Evolutionary conservation across 2,329 filamentous ascomycete species (phyloP).

Genomic region (Penicillium sp.): DNA sequence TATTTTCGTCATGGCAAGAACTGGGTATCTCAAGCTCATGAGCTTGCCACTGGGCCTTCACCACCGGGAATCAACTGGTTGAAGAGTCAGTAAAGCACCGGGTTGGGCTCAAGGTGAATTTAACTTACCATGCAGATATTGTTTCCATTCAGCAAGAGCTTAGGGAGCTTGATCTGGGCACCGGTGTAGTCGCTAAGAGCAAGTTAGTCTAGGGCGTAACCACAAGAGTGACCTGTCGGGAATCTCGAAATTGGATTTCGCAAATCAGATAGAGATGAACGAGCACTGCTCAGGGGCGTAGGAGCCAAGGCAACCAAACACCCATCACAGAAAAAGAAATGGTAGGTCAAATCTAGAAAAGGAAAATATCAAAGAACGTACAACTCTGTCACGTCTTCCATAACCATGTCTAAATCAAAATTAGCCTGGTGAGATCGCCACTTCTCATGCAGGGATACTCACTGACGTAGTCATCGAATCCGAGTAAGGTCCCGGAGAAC

Average conservation of each 20-base stretch:
- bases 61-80: slow-evolving; percentile 66
- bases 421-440: slow-evolving; percentile 10
- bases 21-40: slow-evolving; percentile 13
- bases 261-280: background rate
- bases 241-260: background rate
- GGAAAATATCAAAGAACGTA: slow-evolving; percentile 39
- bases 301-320: background rate
- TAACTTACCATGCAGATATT: slow-evolving; percentile 92
- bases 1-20: slow-evolving; percentile 13
- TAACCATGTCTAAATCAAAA: slow-evolving; percentile 70
- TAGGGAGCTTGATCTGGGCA: slow-evolving; percentile 76
- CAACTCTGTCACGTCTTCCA: slow-evolving; percentile 97
- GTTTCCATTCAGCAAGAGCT: slow-evolving; percentile 94
- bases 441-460: slow-evolving; percentile 44
- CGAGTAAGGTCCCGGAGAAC: slow-evolving; percentile 86
- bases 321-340: background rate
- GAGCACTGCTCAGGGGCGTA: background rate
- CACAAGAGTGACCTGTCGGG: background rate
- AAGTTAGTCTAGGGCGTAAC: slow-evolving; percentile 13
- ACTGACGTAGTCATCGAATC: slow-evolving; percentile 99
- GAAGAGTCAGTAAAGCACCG: slow-evolving; percentile 5
- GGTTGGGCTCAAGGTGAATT: background rate
- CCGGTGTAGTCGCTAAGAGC: slow-evolving; percentile 72
- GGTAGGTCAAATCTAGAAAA: background rate
- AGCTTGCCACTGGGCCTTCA: slow-evolving; percentile 52